phyloP scores from a whole-genome alignment of 108 stramenopile species.

The Parietichytrium sp. region DNA sequence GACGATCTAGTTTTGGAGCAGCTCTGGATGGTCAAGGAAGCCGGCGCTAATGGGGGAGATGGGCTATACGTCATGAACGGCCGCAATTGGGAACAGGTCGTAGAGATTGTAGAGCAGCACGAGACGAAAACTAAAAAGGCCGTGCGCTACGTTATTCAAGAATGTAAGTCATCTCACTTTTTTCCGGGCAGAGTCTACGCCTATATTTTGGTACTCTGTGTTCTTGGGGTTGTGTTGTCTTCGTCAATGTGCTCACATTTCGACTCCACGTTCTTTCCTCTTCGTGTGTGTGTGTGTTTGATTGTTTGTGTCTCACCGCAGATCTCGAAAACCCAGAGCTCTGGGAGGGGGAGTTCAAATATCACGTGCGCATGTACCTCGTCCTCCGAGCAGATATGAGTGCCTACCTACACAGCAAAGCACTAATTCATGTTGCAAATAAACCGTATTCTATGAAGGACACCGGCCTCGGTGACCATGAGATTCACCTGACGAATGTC shows the following conservation, averaged over 20 bases:
- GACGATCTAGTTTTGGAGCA: no score
- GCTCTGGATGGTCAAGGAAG: constrained; percentile 37
- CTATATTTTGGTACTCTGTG: no score
- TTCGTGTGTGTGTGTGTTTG: no score
- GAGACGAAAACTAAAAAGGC: no score
- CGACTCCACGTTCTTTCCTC: no score
- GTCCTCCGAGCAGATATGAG: background rate
- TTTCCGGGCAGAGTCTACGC: no score
- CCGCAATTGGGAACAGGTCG: background rate
- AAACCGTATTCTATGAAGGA: background rate
- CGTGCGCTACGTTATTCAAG: no score
- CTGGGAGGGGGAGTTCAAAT: constrained; percentile 13
- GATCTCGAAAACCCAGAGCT: constrained; percentile 23
- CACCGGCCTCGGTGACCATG: background rate
- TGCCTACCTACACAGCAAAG: background rate
- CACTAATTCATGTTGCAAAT: constrained; percentile 14
- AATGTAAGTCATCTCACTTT: no score
- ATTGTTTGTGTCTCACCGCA: no score
- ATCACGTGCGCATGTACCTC: background rate
- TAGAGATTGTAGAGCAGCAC: no score
- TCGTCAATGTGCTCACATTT: no score
- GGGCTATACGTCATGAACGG: background rate
- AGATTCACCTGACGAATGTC: background rate
- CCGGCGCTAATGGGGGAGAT: background rate
- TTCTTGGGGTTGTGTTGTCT: no score